Percentiles rank a stretch among this genome's conserved stretches.
Conservation (phyloP, 768 basidiomycete genomes). For the Boletus tomentosulus region DNA sequence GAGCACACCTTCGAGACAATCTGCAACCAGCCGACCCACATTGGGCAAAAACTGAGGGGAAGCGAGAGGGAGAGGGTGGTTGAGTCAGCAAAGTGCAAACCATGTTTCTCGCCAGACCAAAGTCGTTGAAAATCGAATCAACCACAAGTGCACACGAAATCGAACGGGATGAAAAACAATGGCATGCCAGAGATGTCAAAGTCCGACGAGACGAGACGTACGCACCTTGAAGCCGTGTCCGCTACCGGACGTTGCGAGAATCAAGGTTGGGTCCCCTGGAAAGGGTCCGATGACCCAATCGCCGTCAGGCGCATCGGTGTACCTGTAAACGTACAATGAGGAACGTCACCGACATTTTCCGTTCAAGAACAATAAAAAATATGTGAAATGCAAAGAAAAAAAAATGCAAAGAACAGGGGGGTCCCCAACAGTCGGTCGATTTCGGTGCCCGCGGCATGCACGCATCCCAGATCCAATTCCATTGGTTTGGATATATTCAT, state of each 20-base stretch:
- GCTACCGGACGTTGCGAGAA: slow-evolving; percentile 84
- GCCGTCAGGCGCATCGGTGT: slow-evolving; percentile 80
- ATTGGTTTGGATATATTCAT: not conserved
- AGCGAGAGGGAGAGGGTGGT: too few relatives aligned
- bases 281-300: slow-evolving; percentile 88
- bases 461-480: not conserved
- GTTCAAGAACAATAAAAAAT: not conserved
- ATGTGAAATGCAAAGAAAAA: not conserved
- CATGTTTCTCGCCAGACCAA: not conserved
- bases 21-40: slow-evolving; percentile 72
- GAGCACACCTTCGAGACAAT: slow-evolving; percentile 63
- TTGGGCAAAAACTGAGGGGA: slow-evolving; percentile 74
- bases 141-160: not conserved
- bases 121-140: not conserved
- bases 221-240: slow-evolving; percentile 84
- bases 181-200: not conserved
- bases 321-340: slow-evolving; percentile 49
- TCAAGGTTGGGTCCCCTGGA: slow-evolving; percentile 51
- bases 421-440: slow-evolving; percentile 4
- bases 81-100: not conserved
- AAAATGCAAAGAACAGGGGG: slow-evolving; percentile 1
- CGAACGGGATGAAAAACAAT: not conserved
- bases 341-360: not conserved
- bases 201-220: not conserved
- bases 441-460: not conserved